Evolutionary conservation across 768 basidiomycete genomes (phyloP).

Genomic region (Pleurotus salmoneostramineus): DNA sequence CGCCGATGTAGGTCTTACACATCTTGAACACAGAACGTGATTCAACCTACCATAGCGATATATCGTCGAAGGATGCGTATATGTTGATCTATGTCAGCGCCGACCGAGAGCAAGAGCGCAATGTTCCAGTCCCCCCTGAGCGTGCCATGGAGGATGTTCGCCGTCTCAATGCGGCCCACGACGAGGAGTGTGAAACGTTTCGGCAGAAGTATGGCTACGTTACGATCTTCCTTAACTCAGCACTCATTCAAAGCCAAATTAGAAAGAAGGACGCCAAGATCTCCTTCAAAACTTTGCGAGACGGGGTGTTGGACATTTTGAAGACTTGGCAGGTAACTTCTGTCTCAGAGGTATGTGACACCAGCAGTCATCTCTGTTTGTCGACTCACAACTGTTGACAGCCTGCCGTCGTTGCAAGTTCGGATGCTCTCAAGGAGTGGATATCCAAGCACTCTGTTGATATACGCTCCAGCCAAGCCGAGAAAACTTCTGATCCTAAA

Average conservation of each 20-base stretch:
- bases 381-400: conserved; percentile 8
- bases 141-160: conserved; percentile 52
- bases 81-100: conserved; percentile 87
- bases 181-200: conserved; percentile 47
- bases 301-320: conserved; percentile 58
- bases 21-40: background rate
- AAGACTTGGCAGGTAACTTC: conserved; percentile 52
- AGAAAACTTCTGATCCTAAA: background rate
- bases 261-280: conserved; percentile 41
- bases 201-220: conserved; percentile 36
- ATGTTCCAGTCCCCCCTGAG: conserved; percentile 43
- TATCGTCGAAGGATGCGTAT: conserved; percentile 85
- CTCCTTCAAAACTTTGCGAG: conserved; percentile 47
- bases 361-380: background rate
- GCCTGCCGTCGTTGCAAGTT: conserved; percentile 60
- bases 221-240: too few species aligned
- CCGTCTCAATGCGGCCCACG: conserved; percentile 51
- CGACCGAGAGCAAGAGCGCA: conserved; percentile 10
- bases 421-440: conserved; percentile 59
- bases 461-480: background rate
- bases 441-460: conserved; percentile 23
- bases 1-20: background rate
- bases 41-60: conserved; percentile 28
- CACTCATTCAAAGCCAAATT: background rate
- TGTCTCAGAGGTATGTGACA: conserved; percentile 39